These are phyloP conservation scores for Crinitomyces ghanaensis DNA, from an alignment of 805 yeast species.

Conservation along the genomic window DNA sequence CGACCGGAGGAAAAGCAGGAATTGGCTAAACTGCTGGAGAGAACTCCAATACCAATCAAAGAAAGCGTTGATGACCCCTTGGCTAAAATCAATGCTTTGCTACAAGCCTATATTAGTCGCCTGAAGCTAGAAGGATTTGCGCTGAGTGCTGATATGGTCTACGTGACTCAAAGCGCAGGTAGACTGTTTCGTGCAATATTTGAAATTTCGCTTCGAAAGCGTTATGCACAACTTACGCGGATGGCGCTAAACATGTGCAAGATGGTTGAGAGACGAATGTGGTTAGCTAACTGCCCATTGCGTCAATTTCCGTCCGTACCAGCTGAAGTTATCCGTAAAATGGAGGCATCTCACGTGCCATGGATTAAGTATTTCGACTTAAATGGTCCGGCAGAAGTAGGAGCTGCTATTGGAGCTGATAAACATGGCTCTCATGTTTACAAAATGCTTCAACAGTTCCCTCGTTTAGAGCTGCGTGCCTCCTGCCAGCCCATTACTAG, in stretches of 20 bases:
- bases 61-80: slow-evolving; percentile 59
- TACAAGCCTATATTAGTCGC: slow-evolving; percentile 81
- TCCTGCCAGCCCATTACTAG: slow-evolving; percentile 70
- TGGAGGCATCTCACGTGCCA: slow-evolving; percentile 74
- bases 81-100: slow-evolving; percentile 66
- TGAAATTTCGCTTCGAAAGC: slow-evolving; percentile 59
- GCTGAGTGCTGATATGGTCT: slow-evolving; percentile 83
- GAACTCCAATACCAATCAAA: slow-evolving; percentile 77
- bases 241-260: slow-evolving; percentile 54
- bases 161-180: slow-evolving; percentile 87
- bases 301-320: slow-evolving; percentile 75
- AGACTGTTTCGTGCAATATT: slow-evolving; percentile 75
- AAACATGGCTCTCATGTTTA: slow-evolving; percentile 43
- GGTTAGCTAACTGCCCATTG: slow-evolving; percentile 79
- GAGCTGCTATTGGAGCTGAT: slow-evolving; percentile 67
- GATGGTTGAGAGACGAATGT: slow-evolving; percentile 68
- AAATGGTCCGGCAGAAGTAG: slow-evolving; percentile 59
- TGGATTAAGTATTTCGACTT: slow-evolving; percentile 69
- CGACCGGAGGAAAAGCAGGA: slow-evolving; percentile 80
- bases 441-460: slow-evolving; percentile 59
- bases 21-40: slow-evolving; percentile 51
- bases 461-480: slow-evolving; percentile 48
- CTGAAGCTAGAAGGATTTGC: slow-evolving; percentile 79
- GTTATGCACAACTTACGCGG: slow-evolving; percentile 59
- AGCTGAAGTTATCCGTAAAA: slow-evolving; percentile 50